Base-by-base conservation (phyloP, 1,284 basidiomycete genomes). In the Marasmius sp. region DNA sequence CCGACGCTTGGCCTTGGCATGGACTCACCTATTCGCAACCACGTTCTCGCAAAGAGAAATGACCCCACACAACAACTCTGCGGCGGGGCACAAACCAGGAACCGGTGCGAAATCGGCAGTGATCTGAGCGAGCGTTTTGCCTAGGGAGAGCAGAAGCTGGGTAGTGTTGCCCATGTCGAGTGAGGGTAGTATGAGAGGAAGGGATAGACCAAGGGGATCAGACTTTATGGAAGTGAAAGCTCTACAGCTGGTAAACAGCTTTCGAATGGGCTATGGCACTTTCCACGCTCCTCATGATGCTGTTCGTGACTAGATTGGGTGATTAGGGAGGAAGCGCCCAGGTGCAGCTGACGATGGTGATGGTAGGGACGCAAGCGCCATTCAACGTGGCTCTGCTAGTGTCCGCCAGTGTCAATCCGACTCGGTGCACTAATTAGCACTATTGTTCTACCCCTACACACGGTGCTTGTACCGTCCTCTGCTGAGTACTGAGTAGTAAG, bases 41-140 rank as follows among this genome's bases (percentile, higher is more conserved):
- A 84, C 80, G 64, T 81, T 78, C 53, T 78, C 75, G 66, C 82
- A 79, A 49, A 81, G 73, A 57, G 62, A 43, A 41, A 77, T 62
- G 22, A 84, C 69, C 41, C 65, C 72, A 47, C 75, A 75, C 7
- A 83, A 65, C 1, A 77, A 58, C 11, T 77, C 79, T 34, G 79
- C 75, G 11, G 77, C 75, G 10, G 79, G 76, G 12, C 68, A 72
- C 16, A 85, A 70, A 56, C 75, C 82, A 39, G 85, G 85, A 5
- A 85, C 69, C 8, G 83, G 82, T 18, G 77, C 71, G 45, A 84
- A 78, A 58, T 80, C 69, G 11, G 83, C 78, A 18, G 80, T 71
- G 6, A 81, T 70, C 64, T 82, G 78, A 12, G 80, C 77, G 9
- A 69, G 69, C 1, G 74, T 75, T 59, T 74, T 75, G 41, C 77